Percentiles rank a stretch among this genome's conserved stretches.
These are phyloP conservation scores for Chamaecrista fasciculata DNA, from an alignment of 306 rosid genomes.

Conservation along the genomic window DNA sequence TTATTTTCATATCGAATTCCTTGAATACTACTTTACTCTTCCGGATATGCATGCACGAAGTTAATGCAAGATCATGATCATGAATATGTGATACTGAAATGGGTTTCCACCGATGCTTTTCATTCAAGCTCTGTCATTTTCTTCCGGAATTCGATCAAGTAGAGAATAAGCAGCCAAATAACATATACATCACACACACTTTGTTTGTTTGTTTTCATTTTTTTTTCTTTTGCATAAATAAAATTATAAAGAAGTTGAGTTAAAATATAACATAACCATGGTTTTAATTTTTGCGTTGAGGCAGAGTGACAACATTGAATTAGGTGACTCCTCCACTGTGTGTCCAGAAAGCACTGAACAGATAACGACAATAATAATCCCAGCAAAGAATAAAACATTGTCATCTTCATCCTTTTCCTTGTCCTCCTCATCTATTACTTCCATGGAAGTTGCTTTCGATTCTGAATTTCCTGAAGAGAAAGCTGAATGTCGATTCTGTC, in stretches of 20 bases:
- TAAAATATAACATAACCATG: not conserved
- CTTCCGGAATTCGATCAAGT: not conserved
- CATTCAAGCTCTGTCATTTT: not conserved
- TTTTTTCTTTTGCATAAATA: not conserved
- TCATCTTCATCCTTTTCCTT: not conserved
- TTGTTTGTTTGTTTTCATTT: not conserved
- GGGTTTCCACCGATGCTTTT: not conserved
- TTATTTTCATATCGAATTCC: too few species aligned
- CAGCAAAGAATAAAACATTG: too few species aligned
- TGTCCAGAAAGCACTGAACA: not conserved
- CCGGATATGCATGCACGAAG: not conserved
- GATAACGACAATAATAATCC: not conserved
- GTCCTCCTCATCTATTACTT: not conserved
- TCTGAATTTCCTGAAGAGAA: too few species aligned
- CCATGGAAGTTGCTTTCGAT: not conserved
- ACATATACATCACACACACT: not conserved
- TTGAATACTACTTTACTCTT: too few species aligned
- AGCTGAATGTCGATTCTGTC: constrained; percentile 36
- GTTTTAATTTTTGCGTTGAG: not conserved
- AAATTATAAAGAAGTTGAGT: not conserved
- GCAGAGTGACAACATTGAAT: constrained; percentile 6
- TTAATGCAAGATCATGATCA: too few species aligned
- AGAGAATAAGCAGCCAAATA: not conserved
- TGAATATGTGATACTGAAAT: not conserved
- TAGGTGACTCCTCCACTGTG: not conserved